phyloP scores from a whole-genome alignment of 148 eudicot genomes.

The Chenopodium formosanum region DNA sequence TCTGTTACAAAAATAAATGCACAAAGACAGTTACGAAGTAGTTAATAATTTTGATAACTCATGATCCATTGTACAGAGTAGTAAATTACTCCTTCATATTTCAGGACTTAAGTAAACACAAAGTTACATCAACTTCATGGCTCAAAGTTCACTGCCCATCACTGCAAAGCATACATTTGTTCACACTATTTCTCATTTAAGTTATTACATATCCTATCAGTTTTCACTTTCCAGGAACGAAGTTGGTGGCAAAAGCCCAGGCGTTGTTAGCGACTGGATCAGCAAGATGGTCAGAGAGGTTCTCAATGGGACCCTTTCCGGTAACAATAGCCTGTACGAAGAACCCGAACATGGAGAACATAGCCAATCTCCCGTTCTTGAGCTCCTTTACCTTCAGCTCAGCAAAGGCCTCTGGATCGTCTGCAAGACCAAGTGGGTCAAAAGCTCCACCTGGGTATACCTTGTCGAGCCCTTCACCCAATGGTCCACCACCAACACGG shows the following conservation, averaged over 20 bases:
- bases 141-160: slow-evolving; percentile 2
- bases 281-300: slow-evolving; percentile 51
- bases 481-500: slow-evolving; percentile 64
- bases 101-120: not conserved
- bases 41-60: not conserved
- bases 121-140: not conserved
- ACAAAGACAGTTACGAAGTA: not conserved
- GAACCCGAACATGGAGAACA: slow-evolving; percentile 69
- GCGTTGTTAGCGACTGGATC: slow-evolving; percentile 62
- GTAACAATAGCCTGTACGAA: slow-evolving; percentile 68
- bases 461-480: slow-evolving; percentile 61
- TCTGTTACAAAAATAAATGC: not conserved
- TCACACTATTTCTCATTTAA: not conserved
- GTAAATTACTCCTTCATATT: not conserved
- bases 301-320: slow-evolving; percentile 62
- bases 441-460: slow-evolving; percentile 59
- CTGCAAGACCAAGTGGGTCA: slow-evolving; percentile 61
- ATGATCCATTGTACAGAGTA: not conserved
- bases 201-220: not conserved
- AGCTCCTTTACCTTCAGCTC: slow-evolving; percentile 61
- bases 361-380: slow-evolving; percentile 62
- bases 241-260: slow-evolving; percentile 64
- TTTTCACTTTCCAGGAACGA: slow-evolving; percentile 49
- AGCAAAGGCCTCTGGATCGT: slow-evolving; percentile 60
- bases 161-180: not conserved